A percentile compares a stretch with the other conserved stretches of the same genome.
phyloP scores from a whole-genome alignment of 2,329 filamentous ascomycete genomes.

The Akanthomyces lecanii region DNA sequence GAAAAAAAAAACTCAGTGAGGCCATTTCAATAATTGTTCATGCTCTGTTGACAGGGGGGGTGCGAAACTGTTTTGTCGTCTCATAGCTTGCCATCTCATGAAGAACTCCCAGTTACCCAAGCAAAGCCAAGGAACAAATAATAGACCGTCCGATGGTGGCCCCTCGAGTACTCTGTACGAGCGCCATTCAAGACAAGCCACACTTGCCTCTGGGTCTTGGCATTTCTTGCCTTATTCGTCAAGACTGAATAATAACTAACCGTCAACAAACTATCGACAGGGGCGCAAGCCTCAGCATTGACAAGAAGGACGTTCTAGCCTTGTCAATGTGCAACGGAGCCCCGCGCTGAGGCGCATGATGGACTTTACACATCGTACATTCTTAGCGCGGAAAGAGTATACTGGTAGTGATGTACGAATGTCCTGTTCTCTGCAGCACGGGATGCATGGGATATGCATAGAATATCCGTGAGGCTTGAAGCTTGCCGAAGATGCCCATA shows the following conservation, averaged over 20 bases:
- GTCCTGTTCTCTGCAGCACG: background rate
- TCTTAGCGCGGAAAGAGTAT: background rate
- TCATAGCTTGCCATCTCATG: too few relatives aligned
- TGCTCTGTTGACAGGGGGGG: too few relatives aligned
- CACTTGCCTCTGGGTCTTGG: background rate
- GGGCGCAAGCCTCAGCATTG: background rate
- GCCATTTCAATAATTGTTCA: background rate
- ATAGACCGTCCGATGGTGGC: too few relatives aligned
- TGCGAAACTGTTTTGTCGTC: too few relatives aligned
- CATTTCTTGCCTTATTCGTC: background rate
- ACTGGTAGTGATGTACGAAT: background rate
- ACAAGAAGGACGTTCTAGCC: background rate
- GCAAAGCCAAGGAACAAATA: too few relatives aligned
- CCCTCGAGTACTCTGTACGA: too few relatives aligned
- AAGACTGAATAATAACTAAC: background rate
- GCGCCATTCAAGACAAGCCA: too few relatives aligned
- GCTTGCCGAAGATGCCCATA: background rate
- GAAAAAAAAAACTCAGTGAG: background rate
- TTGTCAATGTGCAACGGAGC: background rate
- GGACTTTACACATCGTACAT: background rate
- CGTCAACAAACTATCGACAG: background rate
- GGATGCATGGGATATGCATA: background rate
- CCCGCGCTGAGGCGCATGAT: background rate
- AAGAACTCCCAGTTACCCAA: too few relatives aligned
- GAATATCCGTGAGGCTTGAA: background rate